Conservation (phyloP, 2,329 filamentous ascomycete genomes). For the Beauveria sp. region DNA sequence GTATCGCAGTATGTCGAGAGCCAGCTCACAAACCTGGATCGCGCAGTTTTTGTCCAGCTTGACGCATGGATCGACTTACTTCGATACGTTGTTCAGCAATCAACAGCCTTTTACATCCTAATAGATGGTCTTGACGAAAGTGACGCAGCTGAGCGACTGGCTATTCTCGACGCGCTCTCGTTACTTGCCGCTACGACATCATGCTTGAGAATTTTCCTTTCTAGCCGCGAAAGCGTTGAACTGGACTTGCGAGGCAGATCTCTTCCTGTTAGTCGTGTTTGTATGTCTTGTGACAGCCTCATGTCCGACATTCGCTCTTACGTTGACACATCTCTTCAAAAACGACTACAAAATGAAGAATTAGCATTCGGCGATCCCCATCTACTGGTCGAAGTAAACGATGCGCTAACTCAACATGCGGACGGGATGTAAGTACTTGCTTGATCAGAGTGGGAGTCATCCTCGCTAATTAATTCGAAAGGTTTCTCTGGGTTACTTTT, state of each 20-base stretch:
- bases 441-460: too few relatives aligned
- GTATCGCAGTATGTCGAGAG: not conserved
- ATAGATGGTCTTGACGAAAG: not conserved
- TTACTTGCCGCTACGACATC: not conserved
- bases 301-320: not conserved
- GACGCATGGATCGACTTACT: not conserved
- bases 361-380: not conserved
- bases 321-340: not conserved
- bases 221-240: not conserved
- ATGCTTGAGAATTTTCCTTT: not conserved
- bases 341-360: not conserved
- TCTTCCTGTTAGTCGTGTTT: not conserved
- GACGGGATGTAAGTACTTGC: not conserved
- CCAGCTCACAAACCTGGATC: not conserved
- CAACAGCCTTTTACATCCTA: not conserved
- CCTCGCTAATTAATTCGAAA: constrained; percentile 8
- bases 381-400: not conserved
- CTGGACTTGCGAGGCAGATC: not conserved
- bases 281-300: not conserved
- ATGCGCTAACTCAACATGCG: not conserved
- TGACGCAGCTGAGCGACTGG: not conserved
- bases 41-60: not conserved
- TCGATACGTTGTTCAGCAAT: not conserved
- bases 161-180: not conserved
- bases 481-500: constrained; percentile 34